phyloP scores from a whole-genome alignment of 2,329 filamentous ascomycete species.

The Huntiella decipiens region DNA sequence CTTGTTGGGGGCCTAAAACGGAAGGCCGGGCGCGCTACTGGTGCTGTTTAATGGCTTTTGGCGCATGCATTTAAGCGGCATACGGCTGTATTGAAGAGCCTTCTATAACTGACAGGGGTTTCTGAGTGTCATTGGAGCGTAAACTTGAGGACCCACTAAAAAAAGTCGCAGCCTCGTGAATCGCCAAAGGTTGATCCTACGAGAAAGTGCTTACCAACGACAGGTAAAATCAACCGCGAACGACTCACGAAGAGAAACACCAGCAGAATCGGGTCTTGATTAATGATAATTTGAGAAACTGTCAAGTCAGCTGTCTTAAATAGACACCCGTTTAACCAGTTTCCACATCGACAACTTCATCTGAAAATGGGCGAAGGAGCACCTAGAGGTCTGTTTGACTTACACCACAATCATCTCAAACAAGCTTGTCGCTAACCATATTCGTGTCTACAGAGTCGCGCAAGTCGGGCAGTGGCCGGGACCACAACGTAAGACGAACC shows the following conservation, averaged over 20 bases:
- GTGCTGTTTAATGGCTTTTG: neutral
- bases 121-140: too few relatives aligned
- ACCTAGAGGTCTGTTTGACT: constrained; percentile 10
- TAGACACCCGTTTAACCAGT: neutral
- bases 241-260: too few relatives aligned
- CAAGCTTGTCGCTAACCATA: too few relatives aligned
- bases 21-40: too few relatives aligned
- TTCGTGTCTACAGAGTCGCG: constrained; percentile 24
- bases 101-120: too few relatives aligned
- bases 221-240: too few relatives aligned
- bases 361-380: constrained; percentile 51
- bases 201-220: too few relatives aligned
- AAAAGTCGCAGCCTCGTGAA: constrained; percentile 11
- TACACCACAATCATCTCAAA: neutral
- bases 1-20: too few relatives aligned
- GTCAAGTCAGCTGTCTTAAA: neutral
- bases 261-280: too few relatives aligned
- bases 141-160: constrained; percentile 8
- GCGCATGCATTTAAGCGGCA: constrained; percentile 6
- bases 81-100: constrained; percentile 2
- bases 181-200: neutral
- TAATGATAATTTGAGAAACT: too few relatives aligned
- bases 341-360: neutral
- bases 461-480: constrained; percentile 25
- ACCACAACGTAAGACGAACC: constrained; percentile 29